A percentile compares a stretch with the other conserved stretches of the same genome.
phyloP scores from a whole-genome alignment of 495 filamentous ascomycete genomes.

The Lindgomyces ingoldianus region DNA sequence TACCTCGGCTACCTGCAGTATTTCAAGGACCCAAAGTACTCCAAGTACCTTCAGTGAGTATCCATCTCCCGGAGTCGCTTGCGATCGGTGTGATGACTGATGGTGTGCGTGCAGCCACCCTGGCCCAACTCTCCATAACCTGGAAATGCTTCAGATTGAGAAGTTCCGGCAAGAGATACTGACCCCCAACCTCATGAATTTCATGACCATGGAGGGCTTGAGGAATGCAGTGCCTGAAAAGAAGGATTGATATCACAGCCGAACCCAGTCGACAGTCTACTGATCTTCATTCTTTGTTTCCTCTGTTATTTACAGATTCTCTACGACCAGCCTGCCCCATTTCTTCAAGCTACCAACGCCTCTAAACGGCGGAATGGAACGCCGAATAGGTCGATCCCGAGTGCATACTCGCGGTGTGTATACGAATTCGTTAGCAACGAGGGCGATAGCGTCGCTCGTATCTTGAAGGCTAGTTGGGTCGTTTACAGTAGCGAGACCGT shows the following conservation, averaged over 20 bases:
- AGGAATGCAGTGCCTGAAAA: conserved; percentile 38
- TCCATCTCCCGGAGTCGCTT: not conserved
- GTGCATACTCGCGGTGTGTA: too few species aligned
- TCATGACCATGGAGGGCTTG: conserved; percentile 61
- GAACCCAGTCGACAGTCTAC: too few species aligned
- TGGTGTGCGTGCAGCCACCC: conserved; percentile 56
- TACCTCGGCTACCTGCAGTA: conserved; percentile 86
- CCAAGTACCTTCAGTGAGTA: conserved; percentile 65
- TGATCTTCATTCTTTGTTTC: too few species aligned
- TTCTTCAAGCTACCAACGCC: too few species aligned
- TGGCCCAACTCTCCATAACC: conserved; percentile 75
- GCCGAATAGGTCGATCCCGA: too few species aligned
- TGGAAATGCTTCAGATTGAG: conserved; percentile 82
- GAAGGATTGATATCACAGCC: conserved; percentile 2
- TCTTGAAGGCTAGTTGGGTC: too few species aligned
- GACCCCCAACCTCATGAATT: conserved; percentile 67
- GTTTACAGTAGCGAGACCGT: too few species aligned
- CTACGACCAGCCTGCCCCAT: too few species aligned
- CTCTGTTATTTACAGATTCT: too few species aligned
- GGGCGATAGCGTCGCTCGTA: too few species aligned
- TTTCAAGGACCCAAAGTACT: conserved; percentile 78
- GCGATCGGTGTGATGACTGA: conserved; percentile 20
- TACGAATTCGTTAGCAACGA: too few species aligned
- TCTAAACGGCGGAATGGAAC: too few species aligned
- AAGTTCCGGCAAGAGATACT: conserved; percentile 80